These are phyloP conservation scores for Saccharomycopsis babjevae DNA, from an alignment of 805 yeast genomes.

Conservation along the genomic window DNA sequence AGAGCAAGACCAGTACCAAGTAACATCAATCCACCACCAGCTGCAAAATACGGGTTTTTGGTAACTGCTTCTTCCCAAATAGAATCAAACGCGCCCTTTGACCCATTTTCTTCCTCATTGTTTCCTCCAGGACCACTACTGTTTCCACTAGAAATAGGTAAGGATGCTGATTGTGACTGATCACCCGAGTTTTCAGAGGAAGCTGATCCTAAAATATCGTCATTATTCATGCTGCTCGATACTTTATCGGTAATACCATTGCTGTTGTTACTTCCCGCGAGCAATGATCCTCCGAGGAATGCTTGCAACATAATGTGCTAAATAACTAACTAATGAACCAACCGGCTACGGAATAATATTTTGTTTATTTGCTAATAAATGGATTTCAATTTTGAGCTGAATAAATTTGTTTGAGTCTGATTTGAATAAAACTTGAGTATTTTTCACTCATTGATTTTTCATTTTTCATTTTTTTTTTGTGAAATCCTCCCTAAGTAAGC, in stretches of 20 bases:
- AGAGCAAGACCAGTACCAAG: conserved; percentile 84
- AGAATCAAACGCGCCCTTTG: not conserved
- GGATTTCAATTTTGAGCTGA: too few species aligned
- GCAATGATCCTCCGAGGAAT: not conserved
- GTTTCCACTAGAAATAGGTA: not conserved
- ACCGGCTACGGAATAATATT: too few species aligned
- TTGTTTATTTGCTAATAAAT: too few species aligned
- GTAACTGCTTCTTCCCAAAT: conserved; percentile 45
- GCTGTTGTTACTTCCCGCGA: not conserved
- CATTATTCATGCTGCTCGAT: not conserved
- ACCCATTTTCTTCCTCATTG: not conserved
- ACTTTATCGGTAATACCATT: not conserved
- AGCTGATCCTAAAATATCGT: not conserved
- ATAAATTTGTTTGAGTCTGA: not conserved
- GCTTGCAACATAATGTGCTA: not conserved
- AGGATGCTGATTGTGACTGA: not conserved
- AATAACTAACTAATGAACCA: too few species aligned
- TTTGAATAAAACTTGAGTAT: not conserved
- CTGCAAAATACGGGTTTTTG: conserved; percentile 91
- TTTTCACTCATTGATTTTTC: not conserved
- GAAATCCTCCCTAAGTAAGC: not conserved
- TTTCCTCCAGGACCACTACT: not conserved
- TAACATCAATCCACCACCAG: conserved; percentile 96
- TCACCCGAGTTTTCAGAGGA: not conserved
- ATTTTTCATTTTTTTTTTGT: not conserved